A percentile compares a stretch with the other conserved stretches of the same genome.
These are phyloP conservation scores for Corchorus olitorius DNA, from an alignment of 345 rosid species.

Conservation along the genomic window DNA sequence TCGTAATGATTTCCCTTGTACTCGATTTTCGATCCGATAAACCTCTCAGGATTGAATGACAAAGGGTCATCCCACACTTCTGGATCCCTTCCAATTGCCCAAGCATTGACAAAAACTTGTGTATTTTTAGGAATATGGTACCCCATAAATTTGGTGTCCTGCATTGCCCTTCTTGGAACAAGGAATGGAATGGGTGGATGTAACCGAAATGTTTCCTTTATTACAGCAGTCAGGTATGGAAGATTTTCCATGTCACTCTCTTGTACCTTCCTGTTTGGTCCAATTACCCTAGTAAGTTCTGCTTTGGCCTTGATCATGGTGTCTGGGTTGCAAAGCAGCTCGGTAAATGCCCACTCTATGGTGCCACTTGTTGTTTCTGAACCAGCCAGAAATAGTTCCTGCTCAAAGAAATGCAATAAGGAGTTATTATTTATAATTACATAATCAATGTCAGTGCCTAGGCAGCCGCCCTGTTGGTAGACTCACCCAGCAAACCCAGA, in stretches of 20 bases:
- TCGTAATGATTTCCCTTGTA: neutral
- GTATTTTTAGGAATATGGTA: conserved; percentile 52
- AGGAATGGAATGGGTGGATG: conserved; percentile 66
- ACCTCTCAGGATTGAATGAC: conserved; percentile 16
- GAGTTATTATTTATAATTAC: neutral
- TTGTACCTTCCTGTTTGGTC: conserved; percentile 43
- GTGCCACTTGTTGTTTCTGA: conserved; percentile 64
- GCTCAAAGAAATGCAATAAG: conserved; percentile 1
- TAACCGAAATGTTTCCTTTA: conserved; percentile 52
- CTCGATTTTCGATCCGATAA: conserved; percentile 11
- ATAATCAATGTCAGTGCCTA: too few relatives aligned
- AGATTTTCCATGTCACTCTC: conserved; percentile 56
- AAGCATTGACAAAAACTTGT: conserved; percentile 51
- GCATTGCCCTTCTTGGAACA: conserved; percentile 49
- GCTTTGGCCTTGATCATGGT: conserved; percentile 46
- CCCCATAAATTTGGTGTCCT: conserved; percentile 53
- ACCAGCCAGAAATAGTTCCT: conserved; percentile 71
- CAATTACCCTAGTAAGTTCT: conserved; percentile 49
- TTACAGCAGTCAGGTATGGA: conserved; percentile 51
- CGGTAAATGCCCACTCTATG: conserved; percentile 71
- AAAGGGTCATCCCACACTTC: conserved; percentile 47
- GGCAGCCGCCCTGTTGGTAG: too few relatives aligned
- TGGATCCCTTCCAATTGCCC: conserved; percentile 72
- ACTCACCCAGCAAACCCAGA: too few relatives aligned
- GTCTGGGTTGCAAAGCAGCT: conserved; percentile 52